Base-by-base conservation (phyloP, 305 asterid species). In the Fraxinus baroniana region DNA sequence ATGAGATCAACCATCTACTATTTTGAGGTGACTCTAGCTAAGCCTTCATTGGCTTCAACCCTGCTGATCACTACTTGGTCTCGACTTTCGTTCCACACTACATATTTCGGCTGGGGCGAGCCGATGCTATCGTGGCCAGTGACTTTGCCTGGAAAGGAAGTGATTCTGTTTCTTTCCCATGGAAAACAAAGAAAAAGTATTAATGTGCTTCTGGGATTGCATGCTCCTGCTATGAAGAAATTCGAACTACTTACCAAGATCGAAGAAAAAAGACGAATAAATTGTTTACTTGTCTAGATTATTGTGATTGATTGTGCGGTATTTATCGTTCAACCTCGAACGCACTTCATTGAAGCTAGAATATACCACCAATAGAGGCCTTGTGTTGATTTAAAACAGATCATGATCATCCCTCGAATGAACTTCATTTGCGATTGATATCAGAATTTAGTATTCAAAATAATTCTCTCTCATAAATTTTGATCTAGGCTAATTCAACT, bases 71-170 rank as follows among this genome's bases (percentile, higher is more conserved):
- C 99, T 0, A 89, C 97, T 1, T 93, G 99, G 99, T 94, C 96
- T 12, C 87, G 90, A 83, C 87, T 94, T 22, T 87, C 97, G 1
- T 94, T 95, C 78, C 94, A 93, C 89, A 91, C 94, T 0, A 90
- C 95, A 0, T 97, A 95, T 84, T 95, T 95, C 32, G 97, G 99
- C 3, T 95, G 97, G 99, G 98, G 99, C 5, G 92, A 90, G 82
- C 96, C 98, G 0, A 79, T 87, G 39, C 39, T 87, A 30, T 89
- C 97, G 9, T 95, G 98, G 17, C 98, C 95, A 0, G 97, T 92
- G 57, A 92, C 85, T 2, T 86, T 95, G 80, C 99, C 98, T 0
- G 97, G 91, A 85, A 95, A 91, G 86, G 97, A 94, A 78, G 97
- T 93, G 35, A 87, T 90, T 30, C 81, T 95, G 79, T 95, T 95